Evolutionary conservation across 1,284 basidiomycete genomes (phyloP), one percentile per base, ranked within the genome.

Genomic region (Apiotrichum gracile): DNA sequence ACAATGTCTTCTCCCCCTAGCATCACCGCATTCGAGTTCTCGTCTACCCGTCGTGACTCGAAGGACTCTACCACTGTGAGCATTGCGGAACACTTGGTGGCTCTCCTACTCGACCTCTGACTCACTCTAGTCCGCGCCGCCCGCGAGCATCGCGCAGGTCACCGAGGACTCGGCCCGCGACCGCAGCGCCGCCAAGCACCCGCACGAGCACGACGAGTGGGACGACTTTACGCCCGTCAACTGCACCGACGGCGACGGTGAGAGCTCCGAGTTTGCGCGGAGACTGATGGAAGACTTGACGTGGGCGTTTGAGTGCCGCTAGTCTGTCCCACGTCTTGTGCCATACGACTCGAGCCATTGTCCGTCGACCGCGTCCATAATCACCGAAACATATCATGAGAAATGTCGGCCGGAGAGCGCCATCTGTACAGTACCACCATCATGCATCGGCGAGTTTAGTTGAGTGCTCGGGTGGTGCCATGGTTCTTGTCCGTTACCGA

Each of bases 231-330:
- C 34, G 17, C 43, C 43, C 13, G 43, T 45, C 29, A 45, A 45
- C 43, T 19, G 29, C 19, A 45, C 43, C 14, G 43, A 45, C 43
- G 43, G 43, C 9, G 43, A 45, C 17, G 43, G 43, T 45, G 43
- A 45, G 43, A n/a, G 17, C 5, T 9, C 8, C 4, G 9, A n/a
- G 7, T 38, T 21, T 21, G n/a, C n/a, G 9, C 37, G 37, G 37
- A 33, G 25, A n/a, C 43, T 45, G 43, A 45, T 24, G 27, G 43
- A 17, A 45, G 43, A 45, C 29, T 19, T 45, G 29, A 45, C 43
- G n/a, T 45, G 43, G 43, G 43, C 43, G 27, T 45, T 45, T 31
- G 43, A 45, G 31, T 45, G 43, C 43, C 27, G 31, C 29, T 45
- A 45, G 43, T 21, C n/a, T 10, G 6, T 17, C 5, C 37, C 37